Percentiles rank a stretch among this genome's conserved stretches.
These are phyloP conservation scores for Colletotrichum australisinense DNA, from an alignment of 2,329 filamentous ascomycete genomes.

Conservation along the genomic window DNA sequence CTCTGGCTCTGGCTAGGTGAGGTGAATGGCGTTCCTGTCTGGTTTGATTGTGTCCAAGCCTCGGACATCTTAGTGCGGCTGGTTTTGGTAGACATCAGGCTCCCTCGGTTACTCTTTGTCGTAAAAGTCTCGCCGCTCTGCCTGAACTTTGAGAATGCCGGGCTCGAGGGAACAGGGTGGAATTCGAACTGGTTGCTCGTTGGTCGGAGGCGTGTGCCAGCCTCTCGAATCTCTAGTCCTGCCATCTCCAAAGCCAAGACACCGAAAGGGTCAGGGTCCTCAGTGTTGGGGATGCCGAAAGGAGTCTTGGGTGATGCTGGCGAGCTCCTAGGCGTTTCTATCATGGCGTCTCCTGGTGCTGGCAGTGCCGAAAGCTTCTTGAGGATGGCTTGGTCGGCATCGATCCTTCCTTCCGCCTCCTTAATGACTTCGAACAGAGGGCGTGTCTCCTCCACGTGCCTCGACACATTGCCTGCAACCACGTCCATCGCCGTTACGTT, in stretches of 20 bases:
- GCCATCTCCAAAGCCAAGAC: slow-evolving; percentile 91
- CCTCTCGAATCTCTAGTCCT: slow-evolving; percentile 89
- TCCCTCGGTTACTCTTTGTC: slow-evolving; percentile 74
- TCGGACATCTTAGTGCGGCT: slow-evolving; percentile 79
- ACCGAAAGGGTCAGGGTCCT: slow-evolving; percentile 93
- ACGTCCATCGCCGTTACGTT: slow-evolving; percentile 66
- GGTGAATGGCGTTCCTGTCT: slow-evolving; percentile 62
- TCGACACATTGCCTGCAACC: slow-evolving; percentile 66
- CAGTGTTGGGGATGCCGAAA: slow-evolving; percentile 82
- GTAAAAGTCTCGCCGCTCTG: slow-evolving; percentile 76
- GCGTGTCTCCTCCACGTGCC: slow-evolving; percentile 64
- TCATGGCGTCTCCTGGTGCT: slow-evolving; percentile 79
- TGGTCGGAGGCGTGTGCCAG: slow-evolving; percentile 80
- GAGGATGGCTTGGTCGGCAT: slow-evolving; percentile 77
- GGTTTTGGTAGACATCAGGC: slow-evolving; percentile 78
- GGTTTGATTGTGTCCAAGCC: slow-evolving; percentile 72
- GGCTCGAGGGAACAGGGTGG: slow-evolving; percentile 80
- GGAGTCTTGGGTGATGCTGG: slow-evolving; percentile 44
- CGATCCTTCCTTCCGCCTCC: slow-evolving; percentile 84
- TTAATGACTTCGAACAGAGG: slow-evolving; percentile 85
- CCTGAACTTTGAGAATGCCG: slow-evolving; percentile 69
- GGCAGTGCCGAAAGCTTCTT: slow-evolving; percentile 72
- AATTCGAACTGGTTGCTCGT: slow-evolving; percentile 86
- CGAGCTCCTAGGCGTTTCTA: slow-evolving; percentile 56
- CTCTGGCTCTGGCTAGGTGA: slow-evolving; percentile 66